phyloP scores from a whole-genome alignment of 805 yeast genomes.

The Metschnikowia cubensis region DNA sequence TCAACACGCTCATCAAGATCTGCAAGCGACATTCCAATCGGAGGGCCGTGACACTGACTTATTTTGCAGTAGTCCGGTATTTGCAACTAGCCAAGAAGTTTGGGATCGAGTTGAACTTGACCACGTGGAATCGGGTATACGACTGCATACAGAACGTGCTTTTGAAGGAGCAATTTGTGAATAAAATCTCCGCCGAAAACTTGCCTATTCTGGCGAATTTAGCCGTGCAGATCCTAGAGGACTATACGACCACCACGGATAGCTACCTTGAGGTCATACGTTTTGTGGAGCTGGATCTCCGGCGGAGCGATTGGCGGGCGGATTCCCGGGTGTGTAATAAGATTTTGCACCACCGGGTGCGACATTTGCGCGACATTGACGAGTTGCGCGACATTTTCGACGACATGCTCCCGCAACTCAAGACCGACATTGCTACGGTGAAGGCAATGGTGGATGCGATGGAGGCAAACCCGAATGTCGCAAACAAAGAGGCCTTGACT shows the following conservation, averaged over 20 bases:
- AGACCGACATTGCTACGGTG: constrained; percentile 11
- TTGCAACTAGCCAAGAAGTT: constrained; percentile 25
- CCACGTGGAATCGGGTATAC: constrained; percentile 36
- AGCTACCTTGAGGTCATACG: constrained; percentile 24
- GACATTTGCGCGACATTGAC: constrained; percentile 4
- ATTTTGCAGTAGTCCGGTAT: constrained; percentile 28
- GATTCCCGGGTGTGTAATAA: constrained; percentile 29
- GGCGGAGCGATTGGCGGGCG: constrained; percentile 24
- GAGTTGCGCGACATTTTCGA: constrained; percentile 4
- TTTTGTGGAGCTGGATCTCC: constrained; percentile 35
- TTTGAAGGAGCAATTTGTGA: constrained; percentile 34
- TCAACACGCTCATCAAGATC: constrained; percentile 33
- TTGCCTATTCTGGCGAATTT: constrained; percentile 34
- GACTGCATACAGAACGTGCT: constrained; percentile 36
- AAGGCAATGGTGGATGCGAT: constrained; percentile 11
- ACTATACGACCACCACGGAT: constrained; percentile 29
- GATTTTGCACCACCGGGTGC: constrained; percentile 18
- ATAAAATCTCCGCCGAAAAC: constrained; percentile 26
- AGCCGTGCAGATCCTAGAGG: constrained; percentile 30
- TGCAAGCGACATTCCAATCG: constrained; percentile 30
- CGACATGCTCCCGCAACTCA: neutral
- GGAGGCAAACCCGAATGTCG: constrained; percentile 7
- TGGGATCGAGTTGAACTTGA: constrained; percentile 27
- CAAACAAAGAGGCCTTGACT: constrained; percentile 4
- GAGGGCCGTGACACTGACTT: constrained; percentile 31